Base-by-base conservation (phyloP, 2,329 filamentous ascomycete species). In the Elsinoe perseae region DNA sequence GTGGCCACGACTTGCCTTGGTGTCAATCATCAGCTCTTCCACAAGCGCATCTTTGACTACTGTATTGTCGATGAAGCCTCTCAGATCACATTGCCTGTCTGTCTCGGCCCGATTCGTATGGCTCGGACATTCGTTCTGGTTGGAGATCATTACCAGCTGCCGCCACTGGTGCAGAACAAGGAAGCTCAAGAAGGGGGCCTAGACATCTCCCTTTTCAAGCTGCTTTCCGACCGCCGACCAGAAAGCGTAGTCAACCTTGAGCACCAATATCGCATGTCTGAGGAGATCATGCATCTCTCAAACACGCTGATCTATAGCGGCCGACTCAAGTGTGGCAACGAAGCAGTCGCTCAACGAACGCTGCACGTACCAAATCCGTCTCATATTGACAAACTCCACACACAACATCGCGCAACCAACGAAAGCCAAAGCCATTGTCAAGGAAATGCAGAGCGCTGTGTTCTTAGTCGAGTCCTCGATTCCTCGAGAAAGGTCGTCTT, bases 1-100 rank as follows among this genome's bases (percentile, higher is more conserved):
- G 93, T 98, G 2, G 93, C 92, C 3, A 96, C 93, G 0, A 97
- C 93, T 0, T 98, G 93, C 66, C 79, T 98, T 23, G 89, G 91
- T 2, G 88, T 96, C 67, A 92, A 86, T 63, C 93, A 98, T 68
- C 80, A 85, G 2, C 75, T 98, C 7, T 97, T 98, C 72, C 86
- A 82, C 57, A 87, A 92, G 66, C 86, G 93, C 3, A 83, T 85
- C 0, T 98, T 98, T 63, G 93, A 98, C 71, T 97, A 96, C 68
- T 98, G 93, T 67, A 97, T 98, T 60, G 92, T 98, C 3, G 93
- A 98, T 62, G 93, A 98, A 71, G 93, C 93, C 0, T 96, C 91
- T 1, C 93, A 98, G 66, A 97, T 98, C 67, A 98, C 93, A 0
- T 75, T 98, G 18, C 93, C 93, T 0, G 92, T 96, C 18, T 97